Evolutionary conservation across 768 basidiomycete species (phyloP).

Genomic region (Panus rudis): DNA sequence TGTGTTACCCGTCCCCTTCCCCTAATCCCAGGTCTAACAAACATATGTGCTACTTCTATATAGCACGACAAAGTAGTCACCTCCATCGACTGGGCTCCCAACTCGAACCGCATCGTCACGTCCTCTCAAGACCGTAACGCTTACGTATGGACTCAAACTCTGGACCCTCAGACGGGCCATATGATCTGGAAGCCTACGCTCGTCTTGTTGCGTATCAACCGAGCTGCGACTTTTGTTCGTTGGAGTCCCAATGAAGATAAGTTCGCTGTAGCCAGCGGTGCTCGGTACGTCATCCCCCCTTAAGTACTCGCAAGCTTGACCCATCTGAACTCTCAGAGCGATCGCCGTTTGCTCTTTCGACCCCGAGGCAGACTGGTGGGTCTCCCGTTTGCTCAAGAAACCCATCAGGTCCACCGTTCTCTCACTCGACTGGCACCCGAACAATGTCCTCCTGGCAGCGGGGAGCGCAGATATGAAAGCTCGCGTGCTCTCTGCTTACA

Average conservation of each 20-base stretch:
- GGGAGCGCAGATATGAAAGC: constrained; percentile 99
- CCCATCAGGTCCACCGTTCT: constrained; percentile 94
- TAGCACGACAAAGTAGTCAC: constrained; percentile 98
- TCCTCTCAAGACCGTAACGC: constrained; percentile 99
- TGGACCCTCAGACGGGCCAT: constrained; percentile 65
- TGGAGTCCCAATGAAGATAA: constrained; percentile 99
- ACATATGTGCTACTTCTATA: not conserved
- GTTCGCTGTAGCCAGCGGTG: constrained; percentile 96
- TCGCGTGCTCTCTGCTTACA: constrained; percentile 94
- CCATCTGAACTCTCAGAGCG: constrained; percentile 42
- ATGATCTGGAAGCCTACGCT: constrained; percentile 90
- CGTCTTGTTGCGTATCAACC: constrained; percentile 91
- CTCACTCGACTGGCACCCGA: constrained; percentile 96
- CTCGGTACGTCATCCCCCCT: constrained; percentile 21
- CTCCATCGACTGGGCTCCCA: constrained; percentile 97
- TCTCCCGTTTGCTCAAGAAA: constrained; percentile 94
- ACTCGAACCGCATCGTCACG: constrained; percentile 95
- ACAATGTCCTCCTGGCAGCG: constrained; percentile 94
- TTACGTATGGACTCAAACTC: constrained; percentile 91
- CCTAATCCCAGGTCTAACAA: not conserved
- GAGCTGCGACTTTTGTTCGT: constrained; percentile 89
- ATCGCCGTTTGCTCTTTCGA: constrained; percentile 98
- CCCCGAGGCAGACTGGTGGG: constrained; percentile 99
- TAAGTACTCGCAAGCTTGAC: not conserved
- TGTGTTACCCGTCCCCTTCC: constrained; percentile 24